Base-by-base conservation (phyloP, 2,329 filamentous ascomycete species). In the Claviceps paspali region DNA sequence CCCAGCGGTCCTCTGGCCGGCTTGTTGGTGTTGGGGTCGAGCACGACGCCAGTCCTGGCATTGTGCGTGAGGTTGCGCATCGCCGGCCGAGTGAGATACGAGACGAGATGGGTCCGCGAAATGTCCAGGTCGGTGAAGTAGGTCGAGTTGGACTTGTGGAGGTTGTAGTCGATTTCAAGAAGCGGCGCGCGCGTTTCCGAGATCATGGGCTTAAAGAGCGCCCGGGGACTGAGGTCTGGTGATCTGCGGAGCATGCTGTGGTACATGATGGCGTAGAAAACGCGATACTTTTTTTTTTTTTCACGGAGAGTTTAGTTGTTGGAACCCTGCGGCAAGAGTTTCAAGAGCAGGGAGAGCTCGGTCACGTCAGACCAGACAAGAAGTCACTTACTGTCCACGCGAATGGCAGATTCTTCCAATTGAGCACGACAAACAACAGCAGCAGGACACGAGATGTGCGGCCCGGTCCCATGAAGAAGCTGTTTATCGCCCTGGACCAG, bases 101-200 rank as follows among this genome's bases (percentile, higher is more conserved):
- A 79, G 37, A 92, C 75, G 7, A 91, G 73, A 45, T 92, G 82
- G 1, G 82, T 82, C 39, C 91, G 81, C 28, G 80, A 76, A 41
- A 88, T 72, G 58, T 93, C 86, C 46, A 92, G 75, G 57, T 93
- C 85, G 46, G 76, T 66, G 54, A 93, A 93, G 64, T 92, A 93
- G 22, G 86, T 93, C 48, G 73, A 76, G 62, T 86, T 84, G 43
- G 77, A 78, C 55, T 87, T 86, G 67, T 88, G 82, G 30, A 85
- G 52, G 61, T 91, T 88, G 63, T 86, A 85, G 61, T 94, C 87
- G 49, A 79, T 84, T 60, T 93, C 85, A 47, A 82, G 68, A 38
- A 82, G 60, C 1, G 82, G 73, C 11, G 79, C 73, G 51, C 76
- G 73, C 6, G 79, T 74, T 28, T 67, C 63, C 12, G 78, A 75